Percentiles rank a stretch among this genome's conserved stretches.
Conservation (phyloP, 1,284 basidiomycete genomes). For the Schizophyllum commune region DNA sequence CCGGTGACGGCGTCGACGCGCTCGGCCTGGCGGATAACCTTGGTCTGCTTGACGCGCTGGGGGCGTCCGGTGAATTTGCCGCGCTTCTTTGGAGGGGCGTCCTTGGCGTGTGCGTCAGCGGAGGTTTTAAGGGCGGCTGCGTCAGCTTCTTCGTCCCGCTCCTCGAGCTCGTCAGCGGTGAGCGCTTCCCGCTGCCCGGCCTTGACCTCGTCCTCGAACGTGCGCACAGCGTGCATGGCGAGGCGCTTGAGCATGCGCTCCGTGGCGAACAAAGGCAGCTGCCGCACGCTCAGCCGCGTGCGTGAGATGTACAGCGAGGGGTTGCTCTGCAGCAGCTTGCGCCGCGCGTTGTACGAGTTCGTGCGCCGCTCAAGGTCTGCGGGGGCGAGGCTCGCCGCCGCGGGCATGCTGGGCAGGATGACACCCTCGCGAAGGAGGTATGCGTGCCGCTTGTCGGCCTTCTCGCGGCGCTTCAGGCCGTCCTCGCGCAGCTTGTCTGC, state of each 20-base stretch:
- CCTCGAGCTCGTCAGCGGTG: slow-evolving; percentile 65
- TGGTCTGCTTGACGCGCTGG: slow-evolving; percentile 71
- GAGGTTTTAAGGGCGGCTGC: too few relatives aligned
- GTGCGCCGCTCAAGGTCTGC: slow-evolving; percentile 81
- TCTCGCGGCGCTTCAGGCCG: slow-evolving; percentile 77
- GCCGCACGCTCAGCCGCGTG: slow-evolving; percentile 85
- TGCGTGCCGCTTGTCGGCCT: slow-evolving; percentile 93
- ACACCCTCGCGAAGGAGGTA: slow-evolving; percentile 97
- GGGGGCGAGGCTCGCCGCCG: slow-evolving; percentile 59
- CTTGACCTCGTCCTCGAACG: slow-evolving; percentile 79
- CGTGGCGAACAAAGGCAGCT: slow-evolving; percentile 85
- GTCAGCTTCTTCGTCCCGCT: slow-evolving; percentile 20
- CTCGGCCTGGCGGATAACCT: slow-evolving; percentile 84
- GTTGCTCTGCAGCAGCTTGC: slow-evolving; percentile 78
- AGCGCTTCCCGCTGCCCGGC: slow-evolving; percentile 55
- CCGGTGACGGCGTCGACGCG: slow-evolving; percentile 84
- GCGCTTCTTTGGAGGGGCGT: slow-evolving; percentile 15
- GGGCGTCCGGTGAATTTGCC: slow-evolving; percentile 13
- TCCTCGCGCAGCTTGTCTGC: slow-evolving; percentile 85
- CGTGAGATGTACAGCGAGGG: slow-evolving; percentile 92
- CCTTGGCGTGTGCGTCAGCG: too few relatives aligned
- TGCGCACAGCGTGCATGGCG: slow-evolving; percentile 72
- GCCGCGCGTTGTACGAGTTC: slow-evolving; percentile 76
- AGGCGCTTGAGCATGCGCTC: slow-evolving; percentile 88
- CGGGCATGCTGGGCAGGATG: slow-evolving; percentile 80